Evolutionary conservation across 345 rosid species (phyloP).

Genomic region (Citrus australasica): DNA sequence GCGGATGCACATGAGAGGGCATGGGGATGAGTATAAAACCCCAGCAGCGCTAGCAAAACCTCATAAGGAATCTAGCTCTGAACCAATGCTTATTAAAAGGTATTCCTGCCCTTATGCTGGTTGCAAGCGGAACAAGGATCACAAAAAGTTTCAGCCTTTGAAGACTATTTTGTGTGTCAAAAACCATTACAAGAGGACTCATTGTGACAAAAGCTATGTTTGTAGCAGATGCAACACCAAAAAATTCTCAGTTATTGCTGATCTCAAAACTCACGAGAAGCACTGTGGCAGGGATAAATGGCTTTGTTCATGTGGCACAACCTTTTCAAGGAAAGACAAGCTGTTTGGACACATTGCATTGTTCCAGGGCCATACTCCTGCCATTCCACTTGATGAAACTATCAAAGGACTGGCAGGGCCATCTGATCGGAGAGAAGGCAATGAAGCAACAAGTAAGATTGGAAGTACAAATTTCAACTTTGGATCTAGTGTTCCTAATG

Average conservation of each 20-base stretch:
- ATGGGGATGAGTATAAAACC: constrained; percentile 96
- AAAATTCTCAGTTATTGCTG: constrained; percentile 92
- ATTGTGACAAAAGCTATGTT: constrained; percentile 87
- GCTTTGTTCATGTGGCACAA: constrained; percentile 98
- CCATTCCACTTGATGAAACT: constrained; percentile 69
- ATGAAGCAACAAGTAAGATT: constrained; percentile 30
- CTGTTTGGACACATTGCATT: constrained; percentile 90
- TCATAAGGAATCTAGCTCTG: constrained; percentile 59
- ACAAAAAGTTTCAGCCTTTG: constrained; percentile 93
- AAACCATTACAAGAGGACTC: constrained; percentile 95
- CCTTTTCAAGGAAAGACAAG: constrained; percentile 98
- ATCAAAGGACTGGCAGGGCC: constrained; percentile 36
- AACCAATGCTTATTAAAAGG: constrained; percentile 70
- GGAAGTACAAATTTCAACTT: constrained; percentile 39
- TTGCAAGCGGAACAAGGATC: constrained; percentile 97
- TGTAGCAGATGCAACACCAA: constrained; percentile 94
- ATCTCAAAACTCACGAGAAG: constrained; percentile 97
- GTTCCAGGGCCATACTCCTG: constrained; percentile 98
- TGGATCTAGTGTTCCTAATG: constrained; percentile 28
- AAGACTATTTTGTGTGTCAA: constrained; percentile 89
- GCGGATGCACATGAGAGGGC: constrained; percentile 99
- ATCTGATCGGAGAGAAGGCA: constrained; percentile 39
- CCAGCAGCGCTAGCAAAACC: constrained; percentile 94
- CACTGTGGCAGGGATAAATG: constrained; percentile 97
- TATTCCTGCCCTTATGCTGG: constrained; percentile 93